These are phyloP conservation scores for Hibiscus tridactylites DNA, from an alignment of 345 rosid genomes.

Conservation along the genomic window DNA sequence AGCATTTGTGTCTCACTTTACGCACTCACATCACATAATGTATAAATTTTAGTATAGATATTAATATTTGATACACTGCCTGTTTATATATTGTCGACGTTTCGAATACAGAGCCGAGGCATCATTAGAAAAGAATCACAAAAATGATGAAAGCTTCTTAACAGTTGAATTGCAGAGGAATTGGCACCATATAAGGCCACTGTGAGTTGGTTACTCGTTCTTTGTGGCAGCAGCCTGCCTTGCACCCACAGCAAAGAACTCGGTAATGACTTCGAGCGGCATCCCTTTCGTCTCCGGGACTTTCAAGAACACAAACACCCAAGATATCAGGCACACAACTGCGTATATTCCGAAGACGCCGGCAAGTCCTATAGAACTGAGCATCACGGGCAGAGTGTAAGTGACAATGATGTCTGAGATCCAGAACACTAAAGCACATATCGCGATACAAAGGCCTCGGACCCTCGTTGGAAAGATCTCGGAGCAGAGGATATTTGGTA, in stretches of 20 bases:
- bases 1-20: no score
- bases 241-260: conserved; percentile 72
- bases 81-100: no score
- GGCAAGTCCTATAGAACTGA: conserved; percentile 60
- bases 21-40: no score
- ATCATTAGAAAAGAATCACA: no score
- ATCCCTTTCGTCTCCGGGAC: conserved; percentile 97
- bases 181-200: not conserved
- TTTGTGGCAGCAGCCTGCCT: conserved; percentile 34
- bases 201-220: conserved; percentile 27
- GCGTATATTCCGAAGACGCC: conserved; percentile 78
- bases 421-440: conserved; percentile 83
- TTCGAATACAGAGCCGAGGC: no score
- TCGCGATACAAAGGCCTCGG: conserved; percentile 94
- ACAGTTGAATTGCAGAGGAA: not conserved
- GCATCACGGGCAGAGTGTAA: conserved; percentile 81
- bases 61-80: no score
- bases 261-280: conserved; percentile 95
- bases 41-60: no score
- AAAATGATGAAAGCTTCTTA: not conserved
- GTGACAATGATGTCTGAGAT: conserved; percentile 78
- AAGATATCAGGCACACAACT: conserved; percentile 63
- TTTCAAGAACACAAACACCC: conserved; percentile 78
- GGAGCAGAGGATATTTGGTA: conserved; percentile 93
- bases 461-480: conserved; percentile 97